phyloP scores from a whole-genome alignment of 345 rosid species.

The Populus davidiana region DNA sequence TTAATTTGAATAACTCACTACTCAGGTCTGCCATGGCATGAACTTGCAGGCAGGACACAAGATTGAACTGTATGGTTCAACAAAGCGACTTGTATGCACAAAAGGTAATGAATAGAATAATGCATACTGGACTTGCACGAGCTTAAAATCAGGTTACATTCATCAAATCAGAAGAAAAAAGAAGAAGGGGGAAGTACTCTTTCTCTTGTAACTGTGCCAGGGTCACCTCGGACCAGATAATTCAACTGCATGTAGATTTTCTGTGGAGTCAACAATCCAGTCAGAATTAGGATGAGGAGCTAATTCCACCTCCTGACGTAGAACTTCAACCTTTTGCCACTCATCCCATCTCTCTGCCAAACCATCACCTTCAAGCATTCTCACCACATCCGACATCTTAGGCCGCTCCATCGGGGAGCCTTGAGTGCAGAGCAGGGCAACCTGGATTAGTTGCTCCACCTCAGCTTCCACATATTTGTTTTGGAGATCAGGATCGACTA shows the following conservation, averaged over 20 bases:
- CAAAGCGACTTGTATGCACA: conserved; percentile 50
- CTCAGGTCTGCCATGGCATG: background rate
- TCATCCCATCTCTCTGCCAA: conserved; percentile 92
- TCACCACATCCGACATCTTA: conserved; percentile 92
- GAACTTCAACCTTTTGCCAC: conserved; percentile 93
- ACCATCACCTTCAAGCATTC: conserved; percentile 97
- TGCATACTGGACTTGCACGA: conserved; percentile 35
- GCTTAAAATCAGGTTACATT: conserved; percentile 28
- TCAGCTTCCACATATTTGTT: conserved; percentile 66
- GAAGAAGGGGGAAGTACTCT: conserved; percentile 19
- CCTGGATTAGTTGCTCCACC: conserved; percentile 90
- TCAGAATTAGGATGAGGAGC: conserved; percentile 69
- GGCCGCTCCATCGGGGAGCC: conserved; percentile 91
- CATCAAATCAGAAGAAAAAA: conserved; percentile 12
- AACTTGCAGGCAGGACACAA: background rate
- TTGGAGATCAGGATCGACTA: conserved; percentile 91
- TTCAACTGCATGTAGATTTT: conserved; percentile 86
- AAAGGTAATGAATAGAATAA: conserved; percentile 47
- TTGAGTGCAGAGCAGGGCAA: conserved; percentile 89
- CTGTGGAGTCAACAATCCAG: conserved; percentile 91
- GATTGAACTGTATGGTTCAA: conserved; percentile 3
- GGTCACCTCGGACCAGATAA: conserved; percentile 90
- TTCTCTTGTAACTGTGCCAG: conserved; percentile 26
- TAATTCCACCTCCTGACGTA: conserved; percentile 76
- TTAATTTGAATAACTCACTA: background rate